These are phyloP conservation scores for Astrocystis sublimbata DNA, from an alignment of 495 filamentous ascomycete genomes.

Conservation along the genomic window DNA sequence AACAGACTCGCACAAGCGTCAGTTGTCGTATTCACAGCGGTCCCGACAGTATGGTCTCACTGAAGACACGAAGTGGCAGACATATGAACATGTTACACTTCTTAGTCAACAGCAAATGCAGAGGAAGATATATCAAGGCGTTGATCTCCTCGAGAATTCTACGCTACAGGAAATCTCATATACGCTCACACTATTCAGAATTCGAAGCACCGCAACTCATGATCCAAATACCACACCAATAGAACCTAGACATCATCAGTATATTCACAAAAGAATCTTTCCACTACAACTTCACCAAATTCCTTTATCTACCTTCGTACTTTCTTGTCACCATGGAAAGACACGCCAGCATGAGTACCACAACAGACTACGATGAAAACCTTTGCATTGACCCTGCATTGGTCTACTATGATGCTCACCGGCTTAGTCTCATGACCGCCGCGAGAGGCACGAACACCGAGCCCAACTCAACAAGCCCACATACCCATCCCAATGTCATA, in stretches of 20 bases:
- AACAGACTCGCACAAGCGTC: background rate
- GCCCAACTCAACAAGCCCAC: too few species aligned
- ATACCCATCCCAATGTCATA: too few species aligned
- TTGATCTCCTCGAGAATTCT: background rate
- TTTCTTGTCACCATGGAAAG: background rate
- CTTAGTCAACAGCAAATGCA: background rate
- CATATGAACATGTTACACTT: background rate
- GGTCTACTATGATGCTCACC: background rate
- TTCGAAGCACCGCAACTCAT: too few species aligned
- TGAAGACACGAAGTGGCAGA: background rate
- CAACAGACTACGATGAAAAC: background rate
- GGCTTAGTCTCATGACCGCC: too few species aligned
- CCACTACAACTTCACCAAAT: too few species aligned
- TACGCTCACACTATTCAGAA: too few species aligned
- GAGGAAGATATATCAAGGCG: background rate
- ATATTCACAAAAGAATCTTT: too few species aligned
- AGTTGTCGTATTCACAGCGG: background rate
- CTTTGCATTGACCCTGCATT: slow-evolving; percentile 2
- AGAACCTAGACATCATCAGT: too few species aligned
- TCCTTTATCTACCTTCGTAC: background rate
- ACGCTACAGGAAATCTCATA: too few species aligned
- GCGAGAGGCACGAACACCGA: too few species aligned
- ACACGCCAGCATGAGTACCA: background rate
- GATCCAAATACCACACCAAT: too few species aligned
- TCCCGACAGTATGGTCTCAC: background rate